Conservation (phyloP, 495 filamentous ascomycete species). For the Penicillium soppii region DNA sequence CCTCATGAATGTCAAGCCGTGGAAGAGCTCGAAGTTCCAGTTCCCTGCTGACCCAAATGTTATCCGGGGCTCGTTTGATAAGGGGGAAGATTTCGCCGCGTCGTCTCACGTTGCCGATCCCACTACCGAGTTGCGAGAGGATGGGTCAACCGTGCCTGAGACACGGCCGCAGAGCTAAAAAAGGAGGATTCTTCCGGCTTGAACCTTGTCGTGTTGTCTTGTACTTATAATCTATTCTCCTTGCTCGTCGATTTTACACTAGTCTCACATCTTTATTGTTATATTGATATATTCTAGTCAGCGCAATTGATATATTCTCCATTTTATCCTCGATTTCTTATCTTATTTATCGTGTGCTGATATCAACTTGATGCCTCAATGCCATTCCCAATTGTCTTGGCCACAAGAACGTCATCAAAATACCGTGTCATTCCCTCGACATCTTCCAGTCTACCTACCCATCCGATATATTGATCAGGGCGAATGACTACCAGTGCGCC, state of each 20-base stretch:
- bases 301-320: background rate
- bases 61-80: constrained; percentile 24
- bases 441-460: constrained; percentile 57
- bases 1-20: constrained; percentile 60
- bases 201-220: too few species aligned
- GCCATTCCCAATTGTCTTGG: background rate
- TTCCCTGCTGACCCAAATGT: constrained; percentile 29
- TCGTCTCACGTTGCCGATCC: constrained; percentile 20
- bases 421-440: constrained; percentile 38
- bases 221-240: too few species aligned
- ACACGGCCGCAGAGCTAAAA: background rate
- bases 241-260: too few species aligned
- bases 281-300: background rate
- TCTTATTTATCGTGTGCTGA: background rate
- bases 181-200: too few species aligned
- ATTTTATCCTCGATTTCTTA: too few species aligned
- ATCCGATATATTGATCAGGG: constrained; percentile 66
- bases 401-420: constrained; percentile 26
- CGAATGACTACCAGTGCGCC: constrained; percentile 58
- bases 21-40: constrained; percentile 54
- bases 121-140: constrained; percentile 8
- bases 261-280: too few species aligned
- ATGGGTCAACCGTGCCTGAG: constrained; percentile 5
- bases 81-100: constrained; percentile 4
- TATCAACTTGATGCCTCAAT: background rate